A percentile compares a stretch with the other conserved stretches of the same genome.
Conservation (phyloP, 345 rosid species). For the Raphanus sativus region DNA sequence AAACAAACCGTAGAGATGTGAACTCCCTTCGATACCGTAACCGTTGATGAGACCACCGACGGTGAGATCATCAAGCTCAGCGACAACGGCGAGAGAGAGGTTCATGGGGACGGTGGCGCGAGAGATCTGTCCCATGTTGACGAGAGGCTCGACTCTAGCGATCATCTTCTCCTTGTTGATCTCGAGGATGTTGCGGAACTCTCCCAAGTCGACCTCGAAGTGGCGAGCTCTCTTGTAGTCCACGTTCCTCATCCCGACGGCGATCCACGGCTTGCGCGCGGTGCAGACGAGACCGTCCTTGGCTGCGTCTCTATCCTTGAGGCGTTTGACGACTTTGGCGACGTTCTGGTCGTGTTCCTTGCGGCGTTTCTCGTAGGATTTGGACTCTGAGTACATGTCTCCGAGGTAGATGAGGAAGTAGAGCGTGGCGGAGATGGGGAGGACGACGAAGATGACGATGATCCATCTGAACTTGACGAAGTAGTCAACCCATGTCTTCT, state of each 20-base stretch:
- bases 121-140: conserved; percentile 96
- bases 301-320: conserved; percentile 70
- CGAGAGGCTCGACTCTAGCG: conserved; percentile 97
- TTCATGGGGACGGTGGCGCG: conserved; percentile 89
- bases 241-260: conserved; percentile 99
- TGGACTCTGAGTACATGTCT: conserved; percentile 86
- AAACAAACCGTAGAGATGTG: conserved; percentile 91
- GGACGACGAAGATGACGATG: conserved; percentile 84
- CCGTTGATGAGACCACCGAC: conserved; percentile 99
- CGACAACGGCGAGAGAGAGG: conserved; percentile 94
- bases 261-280: conserved; percentile 98
- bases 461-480: conserved; percentile 90
- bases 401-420: conserved; percentile 92
- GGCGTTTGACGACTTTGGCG: conserved; percentile 75
- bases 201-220: conserved; percentile 90
- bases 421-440: conserved; percentile 72
- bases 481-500: conserved; percentile 82
- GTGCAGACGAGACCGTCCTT: conserved; percentile 99
- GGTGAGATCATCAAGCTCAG: conserved; percentile 98
- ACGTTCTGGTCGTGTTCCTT: conserved; percentile 96
- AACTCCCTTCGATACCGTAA: conserved; percentile 98
- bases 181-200: conserved; percentile 77
- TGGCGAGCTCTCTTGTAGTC: conserved; percentile 97
- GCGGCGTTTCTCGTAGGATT: conserved; percentile 78
- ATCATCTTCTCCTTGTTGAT: conserved; percentile 81